A percentile compares a stretch with the other conserved stretches of the same genome.
These are phyloP conservation scores for Pestalotiopsis sp. DNA, from an alignment of 2,329 filamentous ascomycete species.

Conservation along the genomic window DNA sequence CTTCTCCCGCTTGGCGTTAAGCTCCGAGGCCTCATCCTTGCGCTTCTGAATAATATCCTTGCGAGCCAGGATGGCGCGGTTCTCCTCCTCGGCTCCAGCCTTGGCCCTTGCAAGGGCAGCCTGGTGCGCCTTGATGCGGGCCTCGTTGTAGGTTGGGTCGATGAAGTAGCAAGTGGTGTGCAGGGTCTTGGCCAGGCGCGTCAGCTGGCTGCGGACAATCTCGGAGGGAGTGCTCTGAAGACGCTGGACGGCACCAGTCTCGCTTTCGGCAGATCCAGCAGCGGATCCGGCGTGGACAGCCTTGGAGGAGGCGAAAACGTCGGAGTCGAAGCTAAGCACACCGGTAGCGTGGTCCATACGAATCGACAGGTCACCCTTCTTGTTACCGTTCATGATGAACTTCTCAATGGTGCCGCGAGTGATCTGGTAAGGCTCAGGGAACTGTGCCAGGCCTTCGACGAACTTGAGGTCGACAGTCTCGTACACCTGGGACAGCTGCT, in stretches of 20 bases:
- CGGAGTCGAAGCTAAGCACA: constrained; percentile 94
- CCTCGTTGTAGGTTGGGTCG: constrained; percentile 83
- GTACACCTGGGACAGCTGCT: constrained; percentile 98
- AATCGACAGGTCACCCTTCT: constrained; percentile 97
- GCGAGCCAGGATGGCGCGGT: constrained; percentile 78
- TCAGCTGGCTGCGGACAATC: constrained; percentile 93
- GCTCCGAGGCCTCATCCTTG: constrained; percentile 91
- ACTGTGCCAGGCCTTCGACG: constrained; percentile 89
- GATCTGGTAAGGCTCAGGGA: constrained; percentile 96
- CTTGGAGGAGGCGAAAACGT: constrained; percentile 97
- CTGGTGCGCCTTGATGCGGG: constrained; percentile 75
- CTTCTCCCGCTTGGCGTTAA: constrained; percentile 84
- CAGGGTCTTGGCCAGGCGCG: constrained; percentile 85
- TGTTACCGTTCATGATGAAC: constrained; percentile 99
- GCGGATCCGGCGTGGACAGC: constrained; percentile 81
- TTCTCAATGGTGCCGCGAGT: constrained; percentile 91
- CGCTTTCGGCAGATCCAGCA: constrained; percentile 83
- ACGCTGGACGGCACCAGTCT: constrained; percentile 83
- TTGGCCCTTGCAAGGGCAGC: constrained; percentile 79
- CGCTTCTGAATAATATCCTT: constrained; percentile 94
- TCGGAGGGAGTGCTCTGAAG: constrained; percentile 97
- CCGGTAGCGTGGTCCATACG: constrained; percentile 95
- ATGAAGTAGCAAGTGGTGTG: constrained; percentile 96
- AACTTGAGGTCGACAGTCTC: constrained; percentile 95
- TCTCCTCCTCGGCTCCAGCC: constrained; percentile 89